Percentiles rank a stretch among this genome's conserved stretches.
These are phyloP conservation scores for Candida ipomoeae DNA, from an alignment of 805 yeast species.

Conservation along the genomic window DNA sequence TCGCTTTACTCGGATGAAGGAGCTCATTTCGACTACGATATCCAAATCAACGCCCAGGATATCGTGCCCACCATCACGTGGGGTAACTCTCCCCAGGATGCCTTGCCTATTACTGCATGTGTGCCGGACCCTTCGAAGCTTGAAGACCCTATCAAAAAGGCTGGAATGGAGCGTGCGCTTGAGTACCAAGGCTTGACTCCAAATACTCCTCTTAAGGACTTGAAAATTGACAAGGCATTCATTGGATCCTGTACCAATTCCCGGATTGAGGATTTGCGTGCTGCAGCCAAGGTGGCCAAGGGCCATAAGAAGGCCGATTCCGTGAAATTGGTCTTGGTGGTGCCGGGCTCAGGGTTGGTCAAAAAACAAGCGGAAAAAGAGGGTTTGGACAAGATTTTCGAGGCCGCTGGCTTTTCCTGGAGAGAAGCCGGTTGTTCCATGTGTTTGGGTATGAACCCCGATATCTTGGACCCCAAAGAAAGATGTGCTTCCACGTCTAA, in stretches of 20 bases:
- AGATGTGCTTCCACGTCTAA: slow-evolving; percentile 98
- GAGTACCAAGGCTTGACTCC: slow-evolving; percentile 88
- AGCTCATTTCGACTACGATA: slow-evolving; percentile 83
- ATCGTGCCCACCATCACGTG: slow-evolving; percentile 95
- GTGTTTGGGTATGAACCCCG: slow-evolving; percentile 99
- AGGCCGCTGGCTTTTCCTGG: slow-evolving; percentile 95
- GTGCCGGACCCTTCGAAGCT: slow-evolving; percentile 87
- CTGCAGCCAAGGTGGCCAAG: slow-evolving; percentile 88
- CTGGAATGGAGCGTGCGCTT: slow-evolving; percentile 89
- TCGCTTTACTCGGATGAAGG: slow-evolving; percentile 84
- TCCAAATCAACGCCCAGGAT: slow-evolving; percentile 75
- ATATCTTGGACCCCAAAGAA: slow-evolving; percentile 89
- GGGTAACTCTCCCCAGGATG: slow-evolving; percentile 99
- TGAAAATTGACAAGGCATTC: slow-evolving; percentile 86
- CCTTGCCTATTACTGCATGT: slow-evolving; percentile 83
- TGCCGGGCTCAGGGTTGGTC: slow-evolving; percentile 96
- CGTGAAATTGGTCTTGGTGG: slow-evolving; percentile 82
- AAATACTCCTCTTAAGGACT: slow-evolving; percentile 71
- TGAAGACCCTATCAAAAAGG: slow-evolving; percentile 66
- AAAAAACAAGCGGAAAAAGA: slow-evolving; percentile 91
- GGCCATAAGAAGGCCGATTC: slow-evolving; percentile 83
- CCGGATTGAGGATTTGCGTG: slow-evolving; percentile 93
- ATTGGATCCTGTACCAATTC: slow-evolving; percentile 98
- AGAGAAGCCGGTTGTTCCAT: slow-evolving; percentile 99
- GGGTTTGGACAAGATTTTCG: slow-evolving; percentile 88